Conservation (phyloP, 2,329 filamentous ascomycete genomes). For the Venturia nashicola region DNA sequence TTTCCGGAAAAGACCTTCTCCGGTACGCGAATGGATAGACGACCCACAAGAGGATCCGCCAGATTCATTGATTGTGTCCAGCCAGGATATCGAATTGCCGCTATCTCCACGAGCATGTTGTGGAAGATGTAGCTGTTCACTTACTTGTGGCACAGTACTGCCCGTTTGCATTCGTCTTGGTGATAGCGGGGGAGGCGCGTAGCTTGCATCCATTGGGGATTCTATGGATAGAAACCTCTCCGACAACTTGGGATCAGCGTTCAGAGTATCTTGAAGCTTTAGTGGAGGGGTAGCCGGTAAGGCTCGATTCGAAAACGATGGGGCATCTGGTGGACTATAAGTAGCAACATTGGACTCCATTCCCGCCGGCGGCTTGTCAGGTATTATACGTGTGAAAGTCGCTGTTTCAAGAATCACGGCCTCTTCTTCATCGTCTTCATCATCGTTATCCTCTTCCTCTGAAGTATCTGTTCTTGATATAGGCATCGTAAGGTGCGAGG, state of each 20-base stretch:
- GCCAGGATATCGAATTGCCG: constrained; percentile 63
- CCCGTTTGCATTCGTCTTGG: constrained; percentile 46
- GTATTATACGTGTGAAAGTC: constrained; percentile 35
- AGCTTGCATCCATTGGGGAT: constrained; percentile 42
- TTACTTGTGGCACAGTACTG: constrained; percentile 9
- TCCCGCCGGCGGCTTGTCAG: background rate
- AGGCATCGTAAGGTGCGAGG: constrained; percentile 23
- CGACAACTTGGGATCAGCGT: background rate
- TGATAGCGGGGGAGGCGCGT: constrained; percentile 61
- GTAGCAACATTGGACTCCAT: constrained; percentile 15
- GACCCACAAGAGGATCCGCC: constrained; percentile 61
- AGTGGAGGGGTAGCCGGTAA: background rate
- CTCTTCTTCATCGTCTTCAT: constrained; percentile 25
- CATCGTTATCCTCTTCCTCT: constrained; percentile 21
- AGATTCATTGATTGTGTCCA: constrained; percentile 90
- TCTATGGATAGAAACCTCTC: constrained; percentile 18
- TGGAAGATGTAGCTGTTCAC: constrained; percentile 6
- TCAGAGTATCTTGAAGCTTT: background rate
- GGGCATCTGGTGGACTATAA: background rate
- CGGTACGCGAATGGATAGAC: constrained; percentile 70
- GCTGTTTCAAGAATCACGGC: constrained; percentile 38
- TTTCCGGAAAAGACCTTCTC: constrained; percentile 56
- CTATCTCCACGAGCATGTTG: constrained; percentile 1
- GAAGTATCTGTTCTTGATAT: constrained; percentile 16
- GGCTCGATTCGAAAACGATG: background rate